Percentiles rank a stretch among this genome's conserved stretches.
phyloP scores from a whole-genome alignment of 2,329 filamentous ascomycete genomes.

The Fusarium sp. region DNA sequence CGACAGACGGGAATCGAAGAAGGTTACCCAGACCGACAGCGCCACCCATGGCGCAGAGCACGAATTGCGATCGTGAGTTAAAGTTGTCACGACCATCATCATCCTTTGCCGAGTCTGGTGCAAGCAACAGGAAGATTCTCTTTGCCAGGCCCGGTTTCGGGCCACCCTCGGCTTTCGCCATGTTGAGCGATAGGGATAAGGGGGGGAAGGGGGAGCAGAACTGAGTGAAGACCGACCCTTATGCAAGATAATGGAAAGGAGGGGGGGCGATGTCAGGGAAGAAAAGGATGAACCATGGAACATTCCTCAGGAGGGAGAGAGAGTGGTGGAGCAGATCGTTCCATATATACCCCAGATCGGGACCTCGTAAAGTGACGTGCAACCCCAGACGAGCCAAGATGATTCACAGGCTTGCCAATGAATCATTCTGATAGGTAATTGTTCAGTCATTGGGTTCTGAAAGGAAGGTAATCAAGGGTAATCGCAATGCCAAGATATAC shows the following conservation, averaged over 20 bases:
- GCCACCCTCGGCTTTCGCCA: slow-evolving; percentile 33
- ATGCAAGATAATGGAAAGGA: neutral
- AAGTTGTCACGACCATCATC: slow-evolving; percentile 46
- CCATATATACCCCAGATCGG: slow-evolving; percentile 18
- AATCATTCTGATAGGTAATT: neutral
- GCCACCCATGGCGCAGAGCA: slow-evolving; percentile 56
- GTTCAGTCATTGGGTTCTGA: neutral
- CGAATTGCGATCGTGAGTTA: slow-evolving; percentile 43
- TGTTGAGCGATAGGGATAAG: neutral
- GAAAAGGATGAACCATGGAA: slow-evolving; percentile 5
- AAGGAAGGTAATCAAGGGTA: neutral
- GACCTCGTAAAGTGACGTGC: neutral
- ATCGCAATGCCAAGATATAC: slow-evolving; percentile 22
- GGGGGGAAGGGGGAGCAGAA: too few relatives aligned
- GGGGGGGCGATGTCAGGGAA: neutral
- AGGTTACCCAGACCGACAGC: slow-evolving; percentile 67
- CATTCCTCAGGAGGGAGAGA: slow-evolving; percentile 13
- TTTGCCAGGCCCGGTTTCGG: slow-evolving; percentile 34
- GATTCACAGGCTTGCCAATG: neutral
- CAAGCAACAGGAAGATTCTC: slow-evolving; percentile 33
- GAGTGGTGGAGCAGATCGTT: slow-evolving; percentile 11
- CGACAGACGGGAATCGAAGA: slow-evolving; percentile 66
- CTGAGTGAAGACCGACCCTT: neutral
- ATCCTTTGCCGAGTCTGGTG: slow-evolving; percentile 41
- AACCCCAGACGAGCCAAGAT: neutral